phyloP scores from a whole-genome alignment of 2,329 filamentous ascomycete species.

The Taxawa tesnikishii region DNA sequence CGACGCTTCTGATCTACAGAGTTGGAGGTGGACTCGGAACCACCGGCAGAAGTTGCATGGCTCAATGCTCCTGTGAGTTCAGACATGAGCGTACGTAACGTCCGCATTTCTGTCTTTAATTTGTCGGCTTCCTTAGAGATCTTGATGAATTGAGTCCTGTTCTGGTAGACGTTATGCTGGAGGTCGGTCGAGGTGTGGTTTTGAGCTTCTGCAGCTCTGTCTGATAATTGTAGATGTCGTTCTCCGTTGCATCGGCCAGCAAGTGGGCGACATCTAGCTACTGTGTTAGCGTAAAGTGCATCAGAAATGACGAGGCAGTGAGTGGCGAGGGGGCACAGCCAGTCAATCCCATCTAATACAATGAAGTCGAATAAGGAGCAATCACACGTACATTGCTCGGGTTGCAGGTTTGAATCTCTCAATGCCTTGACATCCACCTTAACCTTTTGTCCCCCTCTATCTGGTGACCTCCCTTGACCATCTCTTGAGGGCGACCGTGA shows the following conservation, averaged over 20 bases:
- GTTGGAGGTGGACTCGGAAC: constrained; percentile 19
- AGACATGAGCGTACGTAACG: constrained; percentile 78
- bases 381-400: constrained; percentile 70
- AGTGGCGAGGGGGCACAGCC: too few relatives aligned
- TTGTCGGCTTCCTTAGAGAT: constrained; percentile 99
- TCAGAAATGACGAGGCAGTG: constrained; percentile 1
- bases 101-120: constrained; percentile 90
- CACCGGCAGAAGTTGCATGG: constrained; percentile 31
- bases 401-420: constrained; percentile 63
- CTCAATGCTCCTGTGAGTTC: constrained; percentile 54
- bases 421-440: constrained; percentile 66
- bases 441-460: constrained; percentile 42
- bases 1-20: constrained; percentile 42
- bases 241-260: constrained; percentile 73
- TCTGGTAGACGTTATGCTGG: constrained; percentile 93
- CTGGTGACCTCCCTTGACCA: constrained; percentile 29
- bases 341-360: too few relatives aligned
- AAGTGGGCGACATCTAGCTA: constrained; percentile 57
- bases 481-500: constrained; percentile 30
- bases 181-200: constrained; percentile 68
- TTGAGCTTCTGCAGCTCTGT: constrained; percentile 64
- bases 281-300: too few relatives aligned
- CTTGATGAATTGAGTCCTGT: constrained; percentile 95
- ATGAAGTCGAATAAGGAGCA: too few relatives aligned
- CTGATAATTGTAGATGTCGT: constrained; percentile 76